Conservation (phyloP, 1,139 yeast genomes). For the Lizanozyma gosingica region DNA sequence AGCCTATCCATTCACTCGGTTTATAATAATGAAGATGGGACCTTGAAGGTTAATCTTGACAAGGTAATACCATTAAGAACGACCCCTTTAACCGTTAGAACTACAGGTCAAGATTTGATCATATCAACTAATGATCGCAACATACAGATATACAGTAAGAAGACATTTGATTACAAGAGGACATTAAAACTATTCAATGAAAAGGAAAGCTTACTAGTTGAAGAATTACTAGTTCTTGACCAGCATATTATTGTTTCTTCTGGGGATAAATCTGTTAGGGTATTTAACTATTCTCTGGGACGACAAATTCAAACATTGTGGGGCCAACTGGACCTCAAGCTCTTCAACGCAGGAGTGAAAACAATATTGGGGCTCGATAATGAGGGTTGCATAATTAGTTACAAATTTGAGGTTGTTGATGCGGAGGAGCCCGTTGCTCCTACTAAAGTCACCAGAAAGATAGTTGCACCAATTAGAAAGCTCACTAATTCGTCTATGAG, state of each 20-base stretch:
- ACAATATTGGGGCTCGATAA: conserved; percentile 33
- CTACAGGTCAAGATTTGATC: conserved; percentile 25
- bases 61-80: conserved; percentile 42
- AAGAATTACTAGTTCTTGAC: conserved; percentile 8
- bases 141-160: conserved; percentile 26
- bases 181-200: conserved; percentile 33
- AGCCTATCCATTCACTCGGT: conserved; percentile 45
- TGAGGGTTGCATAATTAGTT: conserved; percentile 46
- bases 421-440: conserved; percentile 4
- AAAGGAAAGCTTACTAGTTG: conserved; percentile 27
- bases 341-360: conserved; percentile 10
- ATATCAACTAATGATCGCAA: conserved; percentile 48
- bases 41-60: conserved; percentile 21
- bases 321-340: conserved; percentile 53
- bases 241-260: conserved; percentile 34
- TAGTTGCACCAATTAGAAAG: conserved; percentile 13
- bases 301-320: conserved; percentile 40
- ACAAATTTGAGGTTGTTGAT: conserved; percentile 19
- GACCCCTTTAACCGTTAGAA: conserved; percentile 33
- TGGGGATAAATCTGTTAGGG: conserved; percentile 49
- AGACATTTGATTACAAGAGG: conserved; percentile 25
- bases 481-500: neutral
- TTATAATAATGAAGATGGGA: conserved; percentile 11
- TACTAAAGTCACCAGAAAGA: conserved; percentile 26
- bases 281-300: conserved; percentile 38